Evolutionary conservation across 2,329 filamentous ascomycete species (phyloP), one percentile per base, ranked within the genome.

Genomic region (Trichoderma citrinoviride): DNA sequence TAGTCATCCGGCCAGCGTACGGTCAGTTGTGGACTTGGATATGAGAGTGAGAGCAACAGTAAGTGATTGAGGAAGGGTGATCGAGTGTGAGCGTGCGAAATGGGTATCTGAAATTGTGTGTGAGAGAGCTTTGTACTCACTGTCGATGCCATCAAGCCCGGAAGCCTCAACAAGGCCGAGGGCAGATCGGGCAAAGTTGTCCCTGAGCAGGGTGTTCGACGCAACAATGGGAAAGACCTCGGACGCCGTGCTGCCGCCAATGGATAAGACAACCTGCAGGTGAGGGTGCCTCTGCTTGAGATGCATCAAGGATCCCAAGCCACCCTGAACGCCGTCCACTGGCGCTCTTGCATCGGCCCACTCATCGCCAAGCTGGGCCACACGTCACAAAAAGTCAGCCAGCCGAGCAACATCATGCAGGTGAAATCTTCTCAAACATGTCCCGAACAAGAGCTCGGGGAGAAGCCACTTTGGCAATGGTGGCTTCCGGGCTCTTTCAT

Each of bases 191-290:
- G 86, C 90, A 80, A 95, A 93, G 70, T 84, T 89, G 71, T 91
- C 86, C 64, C 90, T 81, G 4, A 83, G 77, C 12, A 83, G 74
- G 27, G 85, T 81, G 73, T 82, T 85, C 47, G 83, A 81, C 23
- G 91, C 90, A 52, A 93, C 88, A 21, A 80, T 74, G 6, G 90
- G 85, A 70, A 92, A 94, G 57, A 86, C 82, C 67, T 88, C 83
- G 67, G 85, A 86, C 5, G 89, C 89, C 37, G 74, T 77, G 25
- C 83, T 85, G 6, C 91, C 91, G 19, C 91, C 91, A 66, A 95
- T 83, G 2, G 91, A 94, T 27, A 95, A 78, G 15, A 94, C 82
- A n/a, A 93, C 85, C 70, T 89, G 88, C 61, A 95, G 80, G 72
- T 90, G 85, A 37, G 83, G 84, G 72, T 93, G 87, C 69, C 86